Conservation (phyloP, 352 stramenopile species). For the Phytopythium chamaehyphon region DNA sequence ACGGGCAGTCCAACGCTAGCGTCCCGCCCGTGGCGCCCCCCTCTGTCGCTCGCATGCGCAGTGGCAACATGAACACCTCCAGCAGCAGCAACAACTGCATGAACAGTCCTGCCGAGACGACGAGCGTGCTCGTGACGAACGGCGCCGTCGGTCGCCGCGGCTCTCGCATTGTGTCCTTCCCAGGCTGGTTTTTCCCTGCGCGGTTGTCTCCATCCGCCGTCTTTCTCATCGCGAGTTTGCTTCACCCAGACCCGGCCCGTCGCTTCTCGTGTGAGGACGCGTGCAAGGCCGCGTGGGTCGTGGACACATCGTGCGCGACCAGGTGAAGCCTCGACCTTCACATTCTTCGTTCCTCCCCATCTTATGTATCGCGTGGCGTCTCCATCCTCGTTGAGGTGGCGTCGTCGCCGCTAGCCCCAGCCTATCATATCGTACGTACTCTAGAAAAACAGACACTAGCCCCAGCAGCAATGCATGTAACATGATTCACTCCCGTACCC, state of each 20-base stretch:
- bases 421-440: conserved; percentile 7
- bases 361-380: conserved; percentile 16
- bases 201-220: conserved; percentile 59
- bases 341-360: conserved; percentile 8
- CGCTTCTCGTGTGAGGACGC: conserved; percentile 81
- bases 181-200: conserved; percentile 81
- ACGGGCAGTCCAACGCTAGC: conserved; percentile 12
- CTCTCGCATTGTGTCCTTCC: conserved; percentile 57
- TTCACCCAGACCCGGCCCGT: conserved; percentile 82
- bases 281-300: conserved; percentile 69
- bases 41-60: conserved; percentile 3
- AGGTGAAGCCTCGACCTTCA: conserved; percentile 9
- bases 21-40: conserved; percentile 13
- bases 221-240: conserved; percentile 67
- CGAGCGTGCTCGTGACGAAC: conserved; percentile 8
- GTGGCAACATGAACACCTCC: not conserved
- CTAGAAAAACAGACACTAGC: conserved; percentile 1
- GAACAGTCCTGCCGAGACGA: conserved; percentile 6
- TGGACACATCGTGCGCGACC: conserved; percentile 19
- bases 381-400: not conserved
- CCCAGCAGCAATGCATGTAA: conserved; percentile 5
- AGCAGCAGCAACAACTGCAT: not conserved
- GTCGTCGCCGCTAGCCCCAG: not conserved
- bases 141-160: conserved; percentile 25
- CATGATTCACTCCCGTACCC: conserved; percentile 4